A percentile compares a stretch with the other conserved stretches of the same genome.
These are phyloP conservation scores for Acrocalymma vagum DNA, from an alignment of 2,329 filamentous ascomycete species.

Conservation along the genomic window DNA sequence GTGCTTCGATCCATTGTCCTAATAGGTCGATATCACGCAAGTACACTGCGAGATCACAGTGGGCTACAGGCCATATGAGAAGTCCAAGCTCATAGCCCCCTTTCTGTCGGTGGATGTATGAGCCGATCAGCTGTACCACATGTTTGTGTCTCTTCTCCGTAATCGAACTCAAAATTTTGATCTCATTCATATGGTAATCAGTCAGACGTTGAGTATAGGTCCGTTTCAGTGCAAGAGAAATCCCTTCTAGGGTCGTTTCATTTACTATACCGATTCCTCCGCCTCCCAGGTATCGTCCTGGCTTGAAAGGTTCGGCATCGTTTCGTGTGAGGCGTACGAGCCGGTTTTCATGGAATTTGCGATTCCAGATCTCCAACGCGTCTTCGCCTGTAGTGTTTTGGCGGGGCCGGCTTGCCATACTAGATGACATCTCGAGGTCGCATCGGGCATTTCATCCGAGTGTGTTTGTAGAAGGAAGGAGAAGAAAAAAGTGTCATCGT, in stretches of 20 bases:
- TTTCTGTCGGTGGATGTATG: conserved; percentile 27
- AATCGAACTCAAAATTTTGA: conserved; percentile 30
- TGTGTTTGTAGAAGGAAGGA: no score
- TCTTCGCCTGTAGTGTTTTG: no score
- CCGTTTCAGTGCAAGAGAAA: conserved; percentile 28
- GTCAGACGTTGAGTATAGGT: conserved; percentile 20
- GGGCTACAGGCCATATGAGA: conserved; percentile 26
- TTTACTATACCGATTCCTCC: conserved; percentile 28
- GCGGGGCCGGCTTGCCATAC: no score
- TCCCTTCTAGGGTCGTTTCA: conserved; percentile 22
- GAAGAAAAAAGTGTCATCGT: no score
- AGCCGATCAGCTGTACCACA: conserved; percentile 26
- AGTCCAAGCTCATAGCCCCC: conserved; percentile 17
- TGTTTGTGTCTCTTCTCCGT: conserved; percentile 15
- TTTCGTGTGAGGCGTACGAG: no score
- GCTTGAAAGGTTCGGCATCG: conserved; percentile 15
- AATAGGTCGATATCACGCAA: conserved; percentile 3
- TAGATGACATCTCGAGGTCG: no score
- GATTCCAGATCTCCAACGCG: no score
- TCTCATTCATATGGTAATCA: conserved; percentile 25
- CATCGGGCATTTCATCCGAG: no score
- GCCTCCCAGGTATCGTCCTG: conserved; percentile 26
- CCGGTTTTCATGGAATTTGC: no score
- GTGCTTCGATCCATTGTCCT: not conserved
- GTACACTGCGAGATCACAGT: conserved; percentile 25